Base-by-base conservation (phyloP, 495 filamentous ascomycete species). In the Trichodelitschia bisporula region DNA sequence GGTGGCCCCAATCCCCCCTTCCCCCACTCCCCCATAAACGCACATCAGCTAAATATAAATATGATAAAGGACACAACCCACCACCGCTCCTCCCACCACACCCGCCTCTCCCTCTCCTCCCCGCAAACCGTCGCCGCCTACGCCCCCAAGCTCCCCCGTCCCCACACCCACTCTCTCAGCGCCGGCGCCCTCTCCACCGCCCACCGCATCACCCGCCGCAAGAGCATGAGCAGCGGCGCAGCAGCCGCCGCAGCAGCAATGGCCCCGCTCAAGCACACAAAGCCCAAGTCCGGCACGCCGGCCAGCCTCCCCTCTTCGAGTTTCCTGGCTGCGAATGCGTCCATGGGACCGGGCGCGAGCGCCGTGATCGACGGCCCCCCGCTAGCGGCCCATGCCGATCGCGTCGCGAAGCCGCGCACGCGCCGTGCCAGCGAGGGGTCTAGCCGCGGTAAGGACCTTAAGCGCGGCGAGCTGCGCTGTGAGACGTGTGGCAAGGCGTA, bases 401-500 rank as follows among this genome's bases (percentile, higher is more conserved):
- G n/a, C n/a, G n/a, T n/a, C n/a, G n/a, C n/a, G n/a, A n/a, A n/a
- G n/a, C n/a, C 63, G 43, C 72, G 70, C 35, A 66, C 75, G 38
- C 64, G 77, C 39, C 67, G 77, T 46, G 79, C 78, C 39, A 91
- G 77, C 54, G 86, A 89, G 54, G 80, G 77, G 37, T 71, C 77
- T 39, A 59, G 56, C 37, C 77, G 79, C 39, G 68, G 66, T 42
- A 80, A 72, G 50, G 73, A 69, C 50, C 57, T 57, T 50, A 74
- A 59, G 46, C 64, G 69, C 42, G 66, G 69, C 41, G 84, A 93
- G 49, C 64, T 97, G 46, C 76, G 77, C 55, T 97, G 86, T 58
- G 83, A 93, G 47, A 86, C 77, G 55, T 97, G 86, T 62, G 86
- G 86, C 53, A 97, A 97, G 64, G 82, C 78, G 57, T 97, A 97